phyloP scores from a whole-genome alignment of 495 filamentous ascomycete species.

The Penicillium tannophilum region DNA sequence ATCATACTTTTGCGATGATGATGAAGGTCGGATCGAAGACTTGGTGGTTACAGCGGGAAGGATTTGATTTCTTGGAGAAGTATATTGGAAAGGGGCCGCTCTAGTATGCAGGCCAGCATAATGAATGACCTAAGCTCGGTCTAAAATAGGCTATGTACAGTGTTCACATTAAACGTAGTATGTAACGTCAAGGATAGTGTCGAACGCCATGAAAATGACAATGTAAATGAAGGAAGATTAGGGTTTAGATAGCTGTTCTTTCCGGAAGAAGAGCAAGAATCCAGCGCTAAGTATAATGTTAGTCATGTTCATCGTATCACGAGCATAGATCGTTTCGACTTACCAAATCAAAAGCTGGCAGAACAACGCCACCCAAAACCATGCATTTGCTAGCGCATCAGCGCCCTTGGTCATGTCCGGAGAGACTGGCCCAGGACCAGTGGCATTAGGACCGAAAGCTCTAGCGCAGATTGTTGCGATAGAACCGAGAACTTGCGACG shows the following conservation, averaged over 20 bases:
- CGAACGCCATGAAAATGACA: background rate
- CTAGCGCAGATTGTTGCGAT: constrained; percentile 52
- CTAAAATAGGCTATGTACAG: background rate
- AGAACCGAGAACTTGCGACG: constrained; percentile 53
- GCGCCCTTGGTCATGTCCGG: constrained; percentile 43
- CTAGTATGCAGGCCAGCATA: background rate
- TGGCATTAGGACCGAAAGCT: constrained; percentile 47
- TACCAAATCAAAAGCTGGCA: constrained; percentile 64
- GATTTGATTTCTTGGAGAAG: constrained; percentile 40
- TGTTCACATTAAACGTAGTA: background rate
- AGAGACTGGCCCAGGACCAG: constrained; percentile 47
- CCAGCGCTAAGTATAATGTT: constrained; percentile 44
- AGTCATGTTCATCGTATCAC: background rate
- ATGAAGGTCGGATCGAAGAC: constrained; percentile 40
- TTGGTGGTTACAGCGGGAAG: constrained; percentile 37
- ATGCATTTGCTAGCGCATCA: constrained; percentile 53
- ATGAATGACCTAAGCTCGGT: background rate
- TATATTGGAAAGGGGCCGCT: constrained; percentile 28
- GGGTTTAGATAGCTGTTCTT: constrained; percentile 16
- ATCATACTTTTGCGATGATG: constrained; percentile 39
- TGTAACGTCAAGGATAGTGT: background rate
- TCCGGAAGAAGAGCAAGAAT: constrained; percentile 64
- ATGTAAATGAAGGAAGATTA: constrained; percentile 3
- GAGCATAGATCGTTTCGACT: constrained; percentile 15
- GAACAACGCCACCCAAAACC: constrained; percentile 67